Base-by-base conservation (phyloP, 2,329 filamentous ascomycete species). In the Thermochaetoides dissita region DNA sequence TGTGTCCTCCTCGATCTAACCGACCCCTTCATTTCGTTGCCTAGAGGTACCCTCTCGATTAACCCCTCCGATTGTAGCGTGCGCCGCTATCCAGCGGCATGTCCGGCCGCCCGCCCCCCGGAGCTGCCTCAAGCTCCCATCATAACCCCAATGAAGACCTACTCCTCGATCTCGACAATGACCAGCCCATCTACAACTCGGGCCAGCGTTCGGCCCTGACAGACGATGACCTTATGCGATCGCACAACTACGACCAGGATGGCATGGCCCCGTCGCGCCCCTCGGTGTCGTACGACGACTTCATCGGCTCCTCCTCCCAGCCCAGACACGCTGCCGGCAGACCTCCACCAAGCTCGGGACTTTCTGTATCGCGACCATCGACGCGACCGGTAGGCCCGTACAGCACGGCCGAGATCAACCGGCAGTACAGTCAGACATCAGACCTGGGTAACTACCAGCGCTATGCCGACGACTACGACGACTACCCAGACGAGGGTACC, bases 241-340 rank as follows among this genome's bases (percentile, higher is more conserved):
- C 76, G 50, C 88, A 85, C 64, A 74, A 82, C 56, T 77, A 81
- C 57, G 72, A 84, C 55, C 70, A 76, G 49, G 75, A 84, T 50
- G 67, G 72, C 52, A 35, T 12, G 6, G 66, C 72, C 37, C 73
- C 74, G 47, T 64, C 77, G 44, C 82, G 89, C 51, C 84, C 87
- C 40, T 95, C 88, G 28, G 79, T 89, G 40, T 94, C 87, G 45
- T 95, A 95, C 63, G 89, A 95, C 69, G 83, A 91, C 55, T 96
- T 95, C 60, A 81, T 96, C 48, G 89, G 89, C 49, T 78, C 69
- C 39, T 66, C 34, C 34, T 35, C 34, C 8, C 8, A 67, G 47
- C 64, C 69, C 46, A 62, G 68, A 41, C 67, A 71, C 39, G 59
- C 68, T 17, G 60, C 67, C 37, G 61, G 62, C 41, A 65, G 64